Evolutionary conservation across 805 yeast genomes (phyloP), one percentile per base, ranked within the genome.

Genomic region (Kluyveromyces siamensis): DNA sequence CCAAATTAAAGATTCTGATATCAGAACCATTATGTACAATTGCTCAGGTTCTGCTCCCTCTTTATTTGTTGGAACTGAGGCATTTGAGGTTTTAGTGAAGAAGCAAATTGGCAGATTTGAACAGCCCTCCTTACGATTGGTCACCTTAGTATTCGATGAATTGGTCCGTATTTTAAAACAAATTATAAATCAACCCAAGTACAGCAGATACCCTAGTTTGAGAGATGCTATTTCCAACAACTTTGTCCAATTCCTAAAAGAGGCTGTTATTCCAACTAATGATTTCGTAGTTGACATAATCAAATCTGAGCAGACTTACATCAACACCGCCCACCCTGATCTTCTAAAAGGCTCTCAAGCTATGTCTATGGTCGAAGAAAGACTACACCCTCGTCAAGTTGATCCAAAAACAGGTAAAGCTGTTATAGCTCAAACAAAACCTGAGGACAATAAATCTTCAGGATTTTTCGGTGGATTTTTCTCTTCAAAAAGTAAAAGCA

Each of bases 321-420:
- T 93, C 58, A 93, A 93, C 69, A 93, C 99, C 5, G 98, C 96
- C 2, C 99, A 93, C 64, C 97, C 98, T 4, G 98, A 93, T 66
- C 79, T 93, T 61, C 76, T 93, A 58, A 90, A 87, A 66, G 99
- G 99, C 43, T 84, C 95, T 35, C 90, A 85, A 61, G 98, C 98
- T 6, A 84, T 91, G 93, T 81, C 86, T 5, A 82, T 88, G 66
- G 96, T 93, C 35, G 73, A 87, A 65, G 97, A 93, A 57, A 87
- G 81, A 66, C 71, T 88, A 68, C 93, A 71, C 52, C 71, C 74
- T 47, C 84, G 83, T 53, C 88, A 87, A 52, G 84, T 87, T 47
- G 96, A 87, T 67, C 93, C 96, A 50, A 87, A 88, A 70, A 81
- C 95, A 1, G 96, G 96, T 42, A 89, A 88, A 65, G 87, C 95